Base-by-base conservation (phyloP, 192 early-diverging fungal genomes). In the Coemansia sp. region DNA sequence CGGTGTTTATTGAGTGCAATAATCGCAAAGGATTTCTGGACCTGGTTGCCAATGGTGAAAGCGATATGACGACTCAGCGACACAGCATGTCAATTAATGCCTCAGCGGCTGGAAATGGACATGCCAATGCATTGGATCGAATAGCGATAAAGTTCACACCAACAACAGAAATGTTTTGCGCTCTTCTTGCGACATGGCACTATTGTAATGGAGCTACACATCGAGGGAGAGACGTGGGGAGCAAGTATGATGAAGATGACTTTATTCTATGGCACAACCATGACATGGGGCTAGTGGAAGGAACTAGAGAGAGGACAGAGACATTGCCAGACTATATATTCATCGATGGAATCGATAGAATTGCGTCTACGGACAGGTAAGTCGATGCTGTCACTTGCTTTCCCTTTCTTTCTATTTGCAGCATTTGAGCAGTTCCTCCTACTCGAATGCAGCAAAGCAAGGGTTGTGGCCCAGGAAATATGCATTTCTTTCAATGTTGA, bases 161-260 rank as follows among this genome's bases (percentile, higher is more conserved):
- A 5, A 67, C 79, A 38, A 50, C 58, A 1, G 71, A 70, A 19
- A 65, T 67, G 68, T 58, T 81, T 19, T 70, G 72, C 18, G 79
- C 79, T 40, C 68, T 81, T 39, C 39, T 81, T 60, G 70, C 79
- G 7, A 68, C 70, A 7, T 81, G 79, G 79, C 79, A 81, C 58
- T 76, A 57, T 26, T 18, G 23, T 18, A 9, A 10, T 41, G 26
- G 18, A 19, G 16, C 5, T 9, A 65, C 57, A 32, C 32, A 13
- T 15, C 18, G 32, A 15, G 10, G 7, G 19, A 60, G 44, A 53
- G n/a, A 37, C 52, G 58, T 7, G 13, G 7, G 16, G 39, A 42
- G 54, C 8, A 9, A 45, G 16, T 64, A 49, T 7, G 56, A 70
- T 47, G 74, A 81, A 48, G 43, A 43, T 9, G 68, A 76, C 42